These are phyloP conservation scores for Lachancea lanzarotensis DNA, from an alignment of 805 yeast species.

Conservation along the genomic window DNA sequence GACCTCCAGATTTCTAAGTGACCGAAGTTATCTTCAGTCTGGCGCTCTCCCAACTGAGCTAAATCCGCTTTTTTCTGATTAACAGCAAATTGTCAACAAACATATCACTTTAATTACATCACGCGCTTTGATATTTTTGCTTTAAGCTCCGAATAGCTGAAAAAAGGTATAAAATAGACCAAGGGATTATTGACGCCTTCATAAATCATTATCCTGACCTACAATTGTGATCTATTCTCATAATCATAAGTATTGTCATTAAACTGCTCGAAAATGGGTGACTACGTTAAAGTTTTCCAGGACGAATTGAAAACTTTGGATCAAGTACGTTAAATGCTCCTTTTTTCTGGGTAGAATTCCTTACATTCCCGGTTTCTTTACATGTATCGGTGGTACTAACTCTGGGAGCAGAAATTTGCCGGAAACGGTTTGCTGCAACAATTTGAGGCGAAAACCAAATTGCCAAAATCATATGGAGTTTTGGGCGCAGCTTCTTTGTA, in stretches of 20 bases:
- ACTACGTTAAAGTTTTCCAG: slow-evolving; percentile 42
- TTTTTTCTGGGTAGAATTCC: neutral
- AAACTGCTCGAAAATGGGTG: slow-evolving; percentile 32
- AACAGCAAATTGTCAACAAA: neutral
- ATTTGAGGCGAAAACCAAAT: slow-evolving; percentile 40
- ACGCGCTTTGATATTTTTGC: neutral
- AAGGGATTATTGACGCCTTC: neutral
- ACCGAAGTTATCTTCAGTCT: slow-evolving; percentile 32
- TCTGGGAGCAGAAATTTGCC: slow-evolving; percentile 22
- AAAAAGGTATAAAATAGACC: neutral
- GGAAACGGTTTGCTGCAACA: slow-evolving; percentile 32
- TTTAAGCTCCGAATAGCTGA: neutral
- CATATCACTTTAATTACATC: neutral
- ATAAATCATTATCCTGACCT: too few species aligned
- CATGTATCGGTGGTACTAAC: too few species aligned
- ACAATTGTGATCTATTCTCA: too few species aligned
- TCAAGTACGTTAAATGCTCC: slow-evolving; percentile 33
- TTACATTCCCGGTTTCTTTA: too few species aligned
- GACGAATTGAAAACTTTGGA: slow-evolving; percentile 43
- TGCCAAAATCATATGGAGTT: slow-evolving; percentile 83
- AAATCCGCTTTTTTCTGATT: slow-evolving; percentile 30
- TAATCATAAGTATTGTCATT: too few species aligned
- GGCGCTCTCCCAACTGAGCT: slow-evolving; percentile 43
- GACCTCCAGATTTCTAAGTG: slow-evolving; percentile 52
- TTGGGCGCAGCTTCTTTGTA: slow-evolving; percentile 59